Evolutionary conservation across 768 basidiomycete species (phyloP), one percentile per base, ranked within the genome.

Genomic region (Boletus tomentosulus): DNA sequence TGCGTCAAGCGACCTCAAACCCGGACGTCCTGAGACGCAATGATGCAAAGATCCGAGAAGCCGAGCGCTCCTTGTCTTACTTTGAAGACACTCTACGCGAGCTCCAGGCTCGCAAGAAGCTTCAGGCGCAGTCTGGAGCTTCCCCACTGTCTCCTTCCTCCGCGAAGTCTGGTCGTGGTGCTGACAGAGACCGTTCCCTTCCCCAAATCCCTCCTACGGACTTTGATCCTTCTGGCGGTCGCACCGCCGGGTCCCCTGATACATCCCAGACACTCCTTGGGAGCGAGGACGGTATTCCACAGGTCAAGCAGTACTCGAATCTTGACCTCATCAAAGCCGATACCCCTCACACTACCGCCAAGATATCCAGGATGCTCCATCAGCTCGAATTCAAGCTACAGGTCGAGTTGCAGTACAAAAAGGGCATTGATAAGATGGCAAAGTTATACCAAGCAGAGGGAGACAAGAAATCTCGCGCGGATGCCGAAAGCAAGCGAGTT

Each of bases 331-430:
- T 97, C 72, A 95, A 95, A 74, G 94, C 94, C 58, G 97, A 99
- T 74, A 95, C 95, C 43, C 95, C 96, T 15, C 84, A 96, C 66
- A 94, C 93, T 19, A 88, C 95, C 2, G 87, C 91, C 61, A 98
- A 96, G 77, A 98, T 99, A 69, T 91, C 93, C 39, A 84, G 84
- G 62, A 98, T 98, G 95, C 83, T 98, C 47, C 95, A 98, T 72
- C 95, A 98, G 72, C 86, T 99, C 57, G 95, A 98, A 73, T 99
- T 98, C 83, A 99, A 99, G 75, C 85, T 98, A 51, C 92, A 96
- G 71, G 92, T 99, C 59, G 97, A 99, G 73, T 83, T 89, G 75
- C 94, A 98, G 74, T 98, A 98, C 78, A 96, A 95, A 78, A 82
- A 87, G 69, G 97, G 97, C 39, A 97, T 98, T 59, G 95, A 98